A percentile compares a stretch with the other conserved stretches of the same genome.
Evolutionary conservation across 805 yeast genomes (phyloP).

Genomic region (Citeromyces nyonsensis): DNA sequence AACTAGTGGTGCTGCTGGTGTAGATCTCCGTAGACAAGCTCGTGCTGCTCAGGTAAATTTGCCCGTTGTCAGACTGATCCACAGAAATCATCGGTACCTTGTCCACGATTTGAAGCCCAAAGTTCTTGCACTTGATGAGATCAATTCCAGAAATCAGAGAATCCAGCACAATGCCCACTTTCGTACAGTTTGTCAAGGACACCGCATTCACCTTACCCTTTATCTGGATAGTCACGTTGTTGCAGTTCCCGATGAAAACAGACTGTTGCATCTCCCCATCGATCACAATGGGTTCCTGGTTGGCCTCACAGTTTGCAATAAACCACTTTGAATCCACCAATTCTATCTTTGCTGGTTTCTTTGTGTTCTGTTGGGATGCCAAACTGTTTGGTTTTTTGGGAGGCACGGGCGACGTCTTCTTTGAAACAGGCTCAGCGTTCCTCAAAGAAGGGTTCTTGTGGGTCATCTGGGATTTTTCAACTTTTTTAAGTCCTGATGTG

Average conservation of each 20-base stretch:
- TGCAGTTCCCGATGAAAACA: conserved; percentile 75
- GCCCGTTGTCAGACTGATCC: conserved; percentile 83
- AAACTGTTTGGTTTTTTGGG: conserved; percentile 73
- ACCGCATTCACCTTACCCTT: conserved; percentile 88
- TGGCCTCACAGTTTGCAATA: conserved; percentile 60
- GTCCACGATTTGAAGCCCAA: conserved; percentile 80
- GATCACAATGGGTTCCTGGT: conserved; percentile 44
- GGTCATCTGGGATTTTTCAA: conserved; percentile 86
- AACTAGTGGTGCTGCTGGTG: conserved; percentile 72
- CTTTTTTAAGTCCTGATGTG: conserved; percentile 79
- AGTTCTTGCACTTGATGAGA: conserved; percentile 62
- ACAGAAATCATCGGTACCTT: conserved; percentile 68
- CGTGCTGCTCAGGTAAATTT: conserved; percentile 58
- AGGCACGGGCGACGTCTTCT: conserved; percentile 47
- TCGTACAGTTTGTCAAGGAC: conserved; percentile 56
- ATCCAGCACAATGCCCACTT: conserved; percentile 70
- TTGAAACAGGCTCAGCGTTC: conserved; percentile 32
- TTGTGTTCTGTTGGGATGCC: conserved; percentile 15
- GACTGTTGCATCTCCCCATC: conserved; percentile 81
- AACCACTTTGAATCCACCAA: conserved; percentile 83
- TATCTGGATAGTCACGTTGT: conserved; percentile 58
- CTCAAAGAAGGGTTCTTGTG: conserved; percentile 83
- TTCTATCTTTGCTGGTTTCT: conserved; percentile 44
- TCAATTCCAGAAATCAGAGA: conserved; percentile 80
- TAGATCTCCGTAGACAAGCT: conserved; percentile 66